Evolutionary conservation across 352 stramenopile species (phyloP).

Genomic region (Phytophthora citrophthora): DNA sequence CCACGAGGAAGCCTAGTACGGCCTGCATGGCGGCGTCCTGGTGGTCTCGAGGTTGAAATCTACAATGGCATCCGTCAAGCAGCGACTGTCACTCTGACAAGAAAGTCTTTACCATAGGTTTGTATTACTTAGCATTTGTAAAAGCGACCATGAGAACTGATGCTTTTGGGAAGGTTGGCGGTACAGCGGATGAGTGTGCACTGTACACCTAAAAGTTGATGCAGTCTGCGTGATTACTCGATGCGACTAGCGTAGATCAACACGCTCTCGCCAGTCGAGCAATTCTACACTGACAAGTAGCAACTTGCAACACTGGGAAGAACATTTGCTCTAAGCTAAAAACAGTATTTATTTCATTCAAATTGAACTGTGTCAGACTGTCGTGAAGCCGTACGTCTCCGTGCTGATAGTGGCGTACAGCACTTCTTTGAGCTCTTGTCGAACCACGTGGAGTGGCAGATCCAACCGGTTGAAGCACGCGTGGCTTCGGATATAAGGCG

Average conservation of each 20-base stretch:
- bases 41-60: slow-evolving; percentile 1
- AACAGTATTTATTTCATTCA: too few relatives aligned
- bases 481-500: slow-evolving; percentile 55
- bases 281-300: not conserved
- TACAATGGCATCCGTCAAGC: slow-evolving; percentile 9
- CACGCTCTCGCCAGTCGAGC: not conserved
- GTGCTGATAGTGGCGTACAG: slow-evolving; percentile 41
- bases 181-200: slow-evolving; percentile 22
- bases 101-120: slow-evolving; percentile 16
- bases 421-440: slow-evolving; percentile 52
- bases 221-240: not conserved
- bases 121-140: not conserved
- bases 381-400: slow-evolving; percentile 62
- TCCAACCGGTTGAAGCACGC: slow-evolving; percentile 86
- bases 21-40: slow-evolving; percentile 12
- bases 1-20: slow-evolving; percentile 24
- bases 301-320: too few relatives aligned
- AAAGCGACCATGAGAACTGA: too few relatives aligned
- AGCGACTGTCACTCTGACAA: not conserved
- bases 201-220: slow-evolving; percentile 2
- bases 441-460: too few relatives aligned
- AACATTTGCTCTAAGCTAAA: too few relatives aligned
- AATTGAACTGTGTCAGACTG: slow-evolving; percentile 26
- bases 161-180: too few relatives aligned
- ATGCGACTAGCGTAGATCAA: not conserved